phyloP scores from a whole-genome alignment of 2,329 filamentous ascomycete species.

The Alternaria rosae region DNA sequence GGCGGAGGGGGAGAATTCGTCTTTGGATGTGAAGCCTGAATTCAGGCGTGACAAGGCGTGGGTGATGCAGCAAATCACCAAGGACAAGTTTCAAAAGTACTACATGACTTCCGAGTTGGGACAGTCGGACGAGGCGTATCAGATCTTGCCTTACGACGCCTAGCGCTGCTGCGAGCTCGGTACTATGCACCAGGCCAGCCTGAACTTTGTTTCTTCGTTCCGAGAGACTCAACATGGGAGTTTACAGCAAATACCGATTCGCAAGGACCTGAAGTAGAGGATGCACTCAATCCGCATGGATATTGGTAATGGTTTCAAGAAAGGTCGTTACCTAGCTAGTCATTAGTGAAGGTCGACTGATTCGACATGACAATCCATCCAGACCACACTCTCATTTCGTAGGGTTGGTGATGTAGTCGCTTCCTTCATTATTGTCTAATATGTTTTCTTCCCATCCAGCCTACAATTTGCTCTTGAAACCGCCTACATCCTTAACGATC shows the following conservation, averaged over 20 bases:
- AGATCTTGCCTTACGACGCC: neutral
- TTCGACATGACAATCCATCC: neutral
- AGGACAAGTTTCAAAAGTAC: neutral
- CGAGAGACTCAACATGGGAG: no score
- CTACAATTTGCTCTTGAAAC: conserved; percentile 26
- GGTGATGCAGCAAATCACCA: neutral
- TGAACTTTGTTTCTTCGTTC: no score
- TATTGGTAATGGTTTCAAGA: neutral
- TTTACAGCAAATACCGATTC: no score
- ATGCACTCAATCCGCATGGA: no score
- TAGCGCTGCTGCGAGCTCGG: neutral
- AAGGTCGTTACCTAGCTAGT: neutral
- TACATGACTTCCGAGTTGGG: neutral
- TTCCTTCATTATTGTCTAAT: neutral
- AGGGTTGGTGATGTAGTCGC: neutral
- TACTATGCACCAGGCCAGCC: no score
- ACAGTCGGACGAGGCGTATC: neutral
- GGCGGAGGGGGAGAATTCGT: neutral
- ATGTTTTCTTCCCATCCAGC: neutral
- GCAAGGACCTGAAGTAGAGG: no score
- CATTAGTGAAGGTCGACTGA: neutral
- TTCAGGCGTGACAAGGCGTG: neutral
- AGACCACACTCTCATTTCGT: neutral
- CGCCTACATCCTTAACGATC: conserved; percentile 40
- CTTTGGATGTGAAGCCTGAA: neutral